Base-by-base conservation (phyloP, 139 green algal genomes). In the Axilococcus clingmanii region DNA sequence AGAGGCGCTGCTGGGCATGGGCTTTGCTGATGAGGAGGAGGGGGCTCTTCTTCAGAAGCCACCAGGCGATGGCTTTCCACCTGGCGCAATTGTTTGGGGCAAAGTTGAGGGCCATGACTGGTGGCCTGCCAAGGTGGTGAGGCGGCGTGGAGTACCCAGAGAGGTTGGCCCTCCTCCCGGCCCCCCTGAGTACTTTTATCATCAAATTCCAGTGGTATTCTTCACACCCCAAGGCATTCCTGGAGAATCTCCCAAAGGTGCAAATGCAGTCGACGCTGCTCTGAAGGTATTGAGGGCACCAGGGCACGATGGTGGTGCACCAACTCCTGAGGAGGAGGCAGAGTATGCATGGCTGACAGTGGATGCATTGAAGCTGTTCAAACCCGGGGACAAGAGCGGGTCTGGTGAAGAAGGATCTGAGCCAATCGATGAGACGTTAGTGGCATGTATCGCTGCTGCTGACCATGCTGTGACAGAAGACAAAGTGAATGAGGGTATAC, bases 51-150 rank as follows among this genome's bases (percentile, higher is more conserved):
- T n/a, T 27, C 33, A 4, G 12, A 55, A 42, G 9, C 22, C 15
- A 25, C 37, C 52, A 16, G 65, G 17, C 12, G 59, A 37, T 34
- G 59, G 47, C 33, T 71, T 87, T 63, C 63, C 52, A 3, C 84
- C 86, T 1, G 82, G 82, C 24, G 58, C 53, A 14, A 72, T 93
- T 19, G 83, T 95, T n/a, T 94, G 84, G 86, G 86, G 82, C 23
- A 92, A 91, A 50, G 86, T 95, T 52, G 84, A 94, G 57, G 86
- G 86, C 1, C 86, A 95, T 60, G 84, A 93, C 42, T 95, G 83
- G 77, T 95, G 86, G 86, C 86, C 86, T 4, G 86, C 82, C 2
- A 67, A 74, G 24, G 70, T 93, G 1, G 83, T 93, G 36, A 60
- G 85, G 7, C 59, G 86, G 22, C 52, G 86, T 1, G 83, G 84